phyloP scores from a whole-genome alignment of 2,329 filamentous ascomycete genomes.

The Neopestalotiopsis clavispora region DNA sequence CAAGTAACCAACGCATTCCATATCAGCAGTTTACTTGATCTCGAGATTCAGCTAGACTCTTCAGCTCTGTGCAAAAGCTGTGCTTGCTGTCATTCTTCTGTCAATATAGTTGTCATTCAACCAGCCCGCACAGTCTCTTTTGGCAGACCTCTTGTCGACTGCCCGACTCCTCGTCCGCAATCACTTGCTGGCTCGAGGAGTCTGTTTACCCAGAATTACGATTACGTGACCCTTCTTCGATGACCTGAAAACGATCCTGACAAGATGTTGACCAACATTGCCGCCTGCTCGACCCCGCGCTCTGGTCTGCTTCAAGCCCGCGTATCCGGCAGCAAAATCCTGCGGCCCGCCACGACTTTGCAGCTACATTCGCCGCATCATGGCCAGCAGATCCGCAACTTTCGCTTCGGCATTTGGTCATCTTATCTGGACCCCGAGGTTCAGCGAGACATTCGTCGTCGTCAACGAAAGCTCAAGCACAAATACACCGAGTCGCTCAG shows the following conservation, averaged over 20 bases:
- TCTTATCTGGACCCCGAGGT: constrained; percentile 46
- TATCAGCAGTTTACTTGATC: no score
- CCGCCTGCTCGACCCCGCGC: constrained; percentile 34
- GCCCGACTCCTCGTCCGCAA: background rate
- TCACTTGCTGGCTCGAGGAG: background rate
- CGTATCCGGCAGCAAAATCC: constrained; percentile 21
- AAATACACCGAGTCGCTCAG: constrained; percentile 51
- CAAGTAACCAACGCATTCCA: no score
- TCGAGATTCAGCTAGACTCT: no score
- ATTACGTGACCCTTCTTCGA: background rate
- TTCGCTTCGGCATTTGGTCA: constrained; percentile 55
- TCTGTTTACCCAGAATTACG: background rate
- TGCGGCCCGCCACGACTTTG: constrained; percentile 25
- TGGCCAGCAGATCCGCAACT: constrained; percentile 48
- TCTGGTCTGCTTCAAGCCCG: constrained; percentile 30
- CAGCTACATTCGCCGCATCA: constrained; percentile 27
- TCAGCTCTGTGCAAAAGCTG: no score
- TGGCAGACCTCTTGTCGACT: background rate
- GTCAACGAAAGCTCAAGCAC: constrained; percentile 47
- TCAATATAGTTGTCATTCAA: background rate
- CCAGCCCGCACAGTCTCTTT: background rate
- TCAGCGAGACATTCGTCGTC: constrained; percentile 49
- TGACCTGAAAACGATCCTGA: background rate
- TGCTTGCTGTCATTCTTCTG: background rate
- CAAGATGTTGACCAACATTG: constrained; percentile 37